A percentile compares a stretch with the other conserved stretches of the same genome.
These are phyloP conservation scores for Sextonia rubra DNA, from an alignment of 164 flowering plant genomes.

Conservation along the genomic window DNA sequence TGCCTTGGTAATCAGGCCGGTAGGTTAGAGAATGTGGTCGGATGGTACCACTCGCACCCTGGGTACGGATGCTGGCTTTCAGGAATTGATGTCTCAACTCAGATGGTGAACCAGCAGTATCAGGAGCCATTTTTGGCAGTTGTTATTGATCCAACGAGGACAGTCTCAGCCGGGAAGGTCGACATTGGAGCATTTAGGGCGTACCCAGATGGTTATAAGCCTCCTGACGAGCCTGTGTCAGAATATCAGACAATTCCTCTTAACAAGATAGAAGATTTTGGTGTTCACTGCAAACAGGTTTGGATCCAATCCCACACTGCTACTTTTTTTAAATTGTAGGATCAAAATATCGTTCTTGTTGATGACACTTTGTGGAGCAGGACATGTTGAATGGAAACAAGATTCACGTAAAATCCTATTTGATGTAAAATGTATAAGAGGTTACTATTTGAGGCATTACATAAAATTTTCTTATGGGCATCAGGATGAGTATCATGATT, in stretches of 20 bases:
- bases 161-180: slow-evolving; percentile 97
- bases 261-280: slow-evolving; percentile 97
- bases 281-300: slow-evolving; percentile 99
- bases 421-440: not conserved
- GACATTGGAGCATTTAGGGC: slow-evolving; percentile 98
- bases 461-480: too few relatives aligned
- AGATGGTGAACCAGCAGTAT: slow-evolving; percentile 90
- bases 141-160: slow-evolving; percentile 95
- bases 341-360: not conserved
- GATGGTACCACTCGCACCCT: slow-evolving; percentile 99
- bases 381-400: not conserved
- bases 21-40: slow-evolving; percentile 92
- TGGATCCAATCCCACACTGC: not conserved
- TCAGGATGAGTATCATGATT: too few relatives aligned
- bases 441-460: not conserved
- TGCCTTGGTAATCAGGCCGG: slow-evolving; percentile 54
- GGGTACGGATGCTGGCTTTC: slow-evolving; percentile 99
- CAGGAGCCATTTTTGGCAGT: slow-evolving; percentile 98
- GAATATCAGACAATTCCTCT: slow-evolving; percentile 98
- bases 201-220: slow-evolving; percentile 90
- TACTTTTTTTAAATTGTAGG: not conserved
- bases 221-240: slow-evolving; percentile 89
- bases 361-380: not conserved
- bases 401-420: not conserved
- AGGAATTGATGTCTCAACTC: slow-evolving; percentile 94